phyloP scores from a whole-genome alignment of 768 basidiomycete species.

The Amylocystis lapponica region DNA sequence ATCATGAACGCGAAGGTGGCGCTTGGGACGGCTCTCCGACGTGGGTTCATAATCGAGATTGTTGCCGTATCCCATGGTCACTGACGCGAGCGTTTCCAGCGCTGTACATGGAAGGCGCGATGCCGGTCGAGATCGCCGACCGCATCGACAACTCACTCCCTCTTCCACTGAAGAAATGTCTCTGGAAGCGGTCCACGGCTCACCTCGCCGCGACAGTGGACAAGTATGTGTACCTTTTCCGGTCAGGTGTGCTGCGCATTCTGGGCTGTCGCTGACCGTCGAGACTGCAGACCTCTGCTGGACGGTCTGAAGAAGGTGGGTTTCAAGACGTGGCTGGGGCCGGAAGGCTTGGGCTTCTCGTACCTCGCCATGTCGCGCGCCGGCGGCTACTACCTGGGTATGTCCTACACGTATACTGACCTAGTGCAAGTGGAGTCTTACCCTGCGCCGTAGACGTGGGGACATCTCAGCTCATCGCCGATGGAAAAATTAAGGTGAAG shows the following conservation, averaged over 20 bases:
- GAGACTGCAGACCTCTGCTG: constrained; percentile 33
- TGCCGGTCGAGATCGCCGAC: constrained; percentile 49
- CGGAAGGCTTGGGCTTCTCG: constrained; percentile 45
- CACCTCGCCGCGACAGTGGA: constrained; percentile 28
- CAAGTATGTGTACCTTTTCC: constrained; percentile 10
- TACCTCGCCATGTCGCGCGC: constrained; percentile 41
- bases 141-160: constrained; percentile 46
- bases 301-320: constrained; percentile 52
- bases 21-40: constrained; percentile 25
- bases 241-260: too few species aligned
- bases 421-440: neutral
- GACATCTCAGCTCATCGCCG: constrained; percentile 53
- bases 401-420: neutral
- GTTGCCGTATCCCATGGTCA: constrained; percentile 8
- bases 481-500: constrained; percentile 68
- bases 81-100: constrained; percentile 3
- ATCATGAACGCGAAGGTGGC: constrained; percentile 36
- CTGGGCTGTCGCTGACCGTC: neutral
- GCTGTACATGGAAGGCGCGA: constrained; percentile 39
- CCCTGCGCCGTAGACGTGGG: constrained; percentile 44
- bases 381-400: constrained; percentile 68
- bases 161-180: constrained; percentile 23
- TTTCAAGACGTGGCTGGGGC: constrained; percentile 49
- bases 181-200: constrained; percentile 23
- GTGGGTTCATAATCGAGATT: neutral